Percentiles rank a stretch among this genome's conserved stretches.
phyloP scores from a whole-genome alignment of 306 rosid species.

The Castanopsis chinensis region DNA sequence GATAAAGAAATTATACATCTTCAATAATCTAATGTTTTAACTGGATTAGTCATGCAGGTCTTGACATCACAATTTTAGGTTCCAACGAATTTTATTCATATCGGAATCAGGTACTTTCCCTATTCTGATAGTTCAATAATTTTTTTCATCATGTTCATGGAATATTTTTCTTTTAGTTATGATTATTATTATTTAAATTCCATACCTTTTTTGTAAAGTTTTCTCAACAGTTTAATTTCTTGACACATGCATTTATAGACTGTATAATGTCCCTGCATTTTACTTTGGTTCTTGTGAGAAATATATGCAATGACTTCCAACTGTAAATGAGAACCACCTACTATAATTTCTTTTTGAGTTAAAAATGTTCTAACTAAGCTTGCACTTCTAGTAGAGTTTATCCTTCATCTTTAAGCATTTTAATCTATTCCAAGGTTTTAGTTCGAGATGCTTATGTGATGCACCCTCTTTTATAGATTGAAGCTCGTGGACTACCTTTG shows the following conservation, averaged over 20 bases:
- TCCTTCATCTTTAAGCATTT: background rate
- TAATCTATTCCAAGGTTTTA: conserved; percentile 3
- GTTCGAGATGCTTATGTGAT: conserved; percentile 18
- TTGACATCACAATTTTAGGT: conserved; percentile 89
- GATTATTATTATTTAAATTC: background rate
- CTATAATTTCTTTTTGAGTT: background rate
- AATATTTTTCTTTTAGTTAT: background rate
- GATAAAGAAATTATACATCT: background rate
- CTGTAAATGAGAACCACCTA: background rate
- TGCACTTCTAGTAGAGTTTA: background rate
- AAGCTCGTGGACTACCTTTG: conserved; percentile 78
- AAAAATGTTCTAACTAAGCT: background rate
- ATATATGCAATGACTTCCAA: background rate
- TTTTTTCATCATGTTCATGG: background rate
- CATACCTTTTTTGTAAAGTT: background rate
- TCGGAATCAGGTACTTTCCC: conserved; percentile 70
- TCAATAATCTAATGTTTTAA: conserved; percentile 24
- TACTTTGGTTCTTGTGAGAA: conserved; percentile 1
- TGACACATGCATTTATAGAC: background rate
- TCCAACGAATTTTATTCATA: conserved; percentile 89
- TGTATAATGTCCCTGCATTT: background rate
- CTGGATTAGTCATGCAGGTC: conserved; percentile 59
- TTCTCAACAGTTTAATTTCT: background rate
- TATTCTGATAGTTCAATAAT: background rate
- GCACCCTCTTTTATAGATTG: conserved; percentile 54